Conservation (phyloP, 257 asterid genomes). For the Echites panduratus region DNA sequence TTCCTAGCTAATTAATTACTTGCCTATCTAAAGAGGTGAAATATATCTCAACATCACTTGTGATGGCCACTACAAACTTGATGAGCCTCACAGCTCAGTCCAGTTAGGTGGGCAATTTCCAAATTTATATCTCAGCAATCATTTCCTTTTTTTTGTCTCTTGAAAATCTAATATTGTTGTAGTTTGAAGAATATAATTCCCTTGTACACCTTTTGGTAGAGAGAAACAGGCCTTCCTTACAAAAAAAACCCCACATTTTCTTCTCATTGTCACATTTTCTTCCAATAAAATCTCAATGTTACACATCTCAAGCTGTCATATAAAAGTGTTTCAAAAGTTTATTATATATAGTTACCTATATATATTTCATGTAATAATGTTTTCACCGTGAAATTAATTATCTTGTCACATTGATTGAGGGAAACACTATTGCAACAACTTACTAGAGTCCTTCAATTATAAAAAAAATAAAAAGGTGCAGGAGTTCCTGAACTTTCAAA, state of each 20-base stretch:
- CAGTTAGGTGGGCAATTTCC: constrained; percentile 4
- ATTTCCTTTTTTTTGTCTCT: neutral
- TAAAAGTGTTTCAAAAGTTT: no score
- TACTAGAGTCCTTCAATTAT: no score
- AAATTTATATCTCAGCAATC: neutral
- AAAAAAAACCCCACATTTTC: neutral
- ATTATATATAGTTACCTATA: no score
- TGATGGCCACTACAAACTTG: constrained; percentile 9
- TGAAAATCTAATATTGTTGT: neutral
- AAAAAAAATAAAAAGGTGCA: no score
- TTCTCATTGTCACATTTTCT: neutral
- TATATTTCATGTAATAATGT: no score
- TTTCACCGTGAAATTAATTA: no score
- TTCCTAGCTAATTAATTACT: neutral
- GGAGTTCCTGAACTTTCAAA: no score
- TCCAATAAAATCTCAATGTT: neutral
- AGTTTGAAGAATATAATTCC: neutral
- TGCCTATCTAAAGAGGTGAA: neutral
- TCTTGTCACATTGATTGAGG: no score
- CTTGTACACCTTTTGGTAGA: neutral
- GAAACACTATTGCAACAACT: no score
- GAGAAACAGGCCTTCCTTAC: neutral
- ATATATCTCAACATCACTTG: constrained; percentile 9
- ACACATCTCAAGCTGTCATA: no score
- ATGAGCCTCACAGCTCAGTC: constrained; percentile 5